phyloP scores from a whole-genome alignment of 192 early-diverging fungal species.

The Gigaspora rosea region DNA sequence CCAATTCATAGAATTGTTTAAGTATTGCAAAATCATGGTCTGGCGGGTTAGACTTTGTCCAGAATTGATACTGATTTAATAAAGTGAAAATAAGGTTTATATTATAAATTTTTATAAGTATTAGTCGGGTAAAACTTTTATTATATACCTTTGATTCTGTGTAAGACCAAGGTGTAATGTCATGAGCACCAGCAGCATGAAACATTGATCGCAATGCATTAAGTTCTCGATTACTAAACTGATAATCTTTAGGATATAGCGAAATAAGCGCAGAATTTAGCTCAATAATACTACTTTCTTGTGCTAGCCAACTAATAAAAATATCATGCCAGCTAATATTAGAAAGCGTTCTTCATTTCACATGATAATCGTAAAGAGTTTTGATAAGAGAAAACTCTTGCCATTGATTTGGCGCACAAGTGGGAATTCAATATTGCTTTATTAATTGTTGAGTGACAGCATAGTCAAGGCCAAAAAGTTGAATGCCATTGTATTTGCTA shows the following conservation, averaged over 20 bases:
- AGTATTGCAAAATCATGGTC: too few relatives aligned
- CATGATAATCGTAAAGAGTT: too few relatives aligned
- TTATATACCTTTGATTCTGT: background rate
- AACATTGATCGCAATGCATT: background rate
- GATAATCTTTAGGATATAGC: background rate
- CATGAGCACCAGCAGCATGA: background rate
- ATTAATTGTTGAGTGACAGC: background rate
- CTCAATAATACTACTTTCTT: background rate
- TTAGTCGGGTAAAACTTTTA: background rate
- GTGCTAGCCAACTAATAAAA: background rate
- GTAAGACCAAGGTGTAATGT: background rate
- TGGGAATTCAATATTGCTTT: too few relatives aligned
- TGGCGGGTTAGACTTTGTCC: background rate
- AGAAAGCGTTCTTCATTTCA: too few relatives aligned
- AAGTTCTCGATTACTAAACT: background rate
- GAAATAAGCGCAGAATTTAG: background rate
- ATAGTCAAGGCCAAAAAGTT: background rate
- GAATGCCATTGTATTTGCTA: background rate
- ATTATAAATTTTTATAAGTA: background rate
- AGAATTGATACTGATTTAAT: conserved; percentile 1
- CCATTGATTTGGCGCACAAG: too few relatives aligned
- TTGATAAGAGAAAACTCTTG: too few relatives aligned
- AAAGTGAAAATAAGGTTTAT: background rate
- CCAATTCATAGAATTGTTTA: background rate
- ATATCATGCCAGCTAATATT: too few relatives aligned